These are phyloP conservation scores for Xerocomus spinulosus DNA, from an alignment of 768 basidiomycete species.

Conservation along the genomic window DNA sequence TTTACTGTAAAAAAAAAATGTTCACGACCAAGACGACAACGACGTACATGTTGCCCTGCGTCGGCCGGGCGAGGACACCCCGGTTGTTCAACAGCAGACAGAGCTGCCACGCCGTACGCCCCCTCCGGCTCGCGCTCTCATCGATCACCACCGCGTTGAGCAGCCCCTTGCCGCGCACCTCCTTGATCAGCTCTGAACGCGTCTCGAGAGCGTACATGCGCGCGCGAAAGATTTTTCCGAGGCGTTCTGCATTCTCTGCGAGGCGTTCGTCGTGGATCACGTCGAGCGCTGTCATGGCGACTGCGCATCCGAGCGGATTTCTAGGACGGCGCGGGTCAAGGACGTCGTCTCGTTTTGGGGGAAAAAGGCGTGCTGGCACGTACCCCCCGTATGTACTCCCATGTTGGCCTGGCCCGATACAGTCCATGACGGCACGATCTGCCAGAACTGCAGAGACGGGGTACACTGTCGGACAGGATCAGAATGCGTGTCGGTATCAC, in stretches of 20 bases:
- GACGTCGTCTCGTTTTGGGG: not conserved
- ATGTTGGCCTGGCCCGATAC: slow-evolving; percentile 94
- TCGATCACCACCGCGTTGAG: slow-evolving; percentile 94
- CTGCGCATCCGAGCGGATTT: slow-evolving; percentile 93
- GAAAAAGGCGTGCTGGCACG: slow-evolving; percentile 2
- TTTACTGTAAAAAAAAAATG: not conserved
- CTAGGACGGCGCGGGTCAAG: slow-evolving; percentile 40
- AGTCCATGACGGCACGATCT: slow-evolving; percentile 90
- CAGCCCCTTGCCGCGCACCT: slow-evolving; percentile 82
- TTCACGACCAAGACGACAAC: not conserved
- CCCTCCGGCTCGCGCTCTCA: slow-evolving; percentile 68
- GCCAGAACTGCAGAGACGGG: slow-evolving; percentile 95
- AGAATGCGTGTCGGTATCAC: not conserved
- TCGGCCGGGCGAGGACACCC: slow-evolving; percentile 92
- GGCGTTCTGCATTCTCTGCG: slow-evolving; percentile 66
- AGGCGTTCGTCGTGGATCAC: slow-evolving; percentile 90
- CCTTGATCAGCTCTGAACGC: slow-evolving; percentile 64
- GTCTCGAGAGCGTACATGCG: slow-evolving; percentile 46
- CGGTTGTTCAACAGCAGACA: slow-evolving; percentile 88
- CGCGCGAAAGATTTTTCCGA: slow-evolving; percentile 79
- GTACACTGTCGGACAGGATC: slow-evolving; percentile 53
- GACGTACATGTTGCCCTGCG: slow-evolving; percentile 87
- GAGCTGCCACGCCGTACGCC: slow-evolving; percentile 91
- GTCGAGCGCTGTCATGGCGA: slow-evolving; percentile 85
- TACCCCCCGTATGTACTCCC: slow-evolving; percentile 95